Conservation (phyloP, 163 green algal genomes). For the Chlorella variabilis region DNA sequence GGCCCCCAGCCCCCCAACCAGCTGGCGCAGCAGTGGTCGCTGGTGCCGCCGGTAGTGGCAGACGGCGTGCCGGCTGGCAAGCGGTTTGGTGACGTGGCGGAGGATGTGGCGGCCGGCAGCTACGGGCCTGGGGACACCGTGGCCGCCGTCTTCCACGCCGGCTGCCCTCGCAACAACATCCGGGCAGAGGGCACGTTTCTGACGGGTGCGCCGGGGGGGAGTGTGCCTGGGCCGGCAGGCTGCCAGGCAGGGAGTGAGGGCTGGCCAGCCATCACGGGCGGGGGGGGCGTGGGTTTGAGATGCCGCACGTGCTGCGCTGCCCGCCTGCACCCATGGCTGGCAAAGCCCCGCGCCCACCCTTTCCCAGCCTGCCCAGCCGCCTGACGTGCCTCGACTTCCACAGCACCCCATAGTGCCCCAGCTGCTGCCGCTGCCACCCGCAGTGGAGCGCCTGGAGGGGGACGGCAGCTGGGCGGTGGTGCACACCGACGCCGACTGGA, state of each 20-base stretch:
- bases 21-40: constrained; percentile 62
- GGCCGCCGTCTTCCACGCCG: constrained; percentile 69
- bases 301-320: too few species aligned
- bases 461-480: constrained; percentile 61
- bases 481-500: constrained; percentile 71
- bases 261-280: too few species aligned
- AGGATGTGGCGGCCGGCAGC: constrained; percentile 47
- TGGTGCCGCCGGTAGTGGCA: constrained; percentile 77
- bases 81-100: constrained; percentile 68
- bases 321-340: too few species aligned
- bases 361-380: neutral
- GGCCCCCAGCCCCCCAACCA: constrained; percentile 56
- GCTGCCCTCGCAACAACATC: constrained; percentile 83
- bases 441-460: constrained; percentile 61
- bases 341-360: too few species aligned
- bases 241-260: too few species aligned
- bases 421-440: neutral
- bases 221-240: neutral
- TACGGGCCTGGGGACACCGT: constrained; percentile 60
- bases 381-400: neutral
- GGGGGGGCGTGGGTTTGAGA: too few species aligned
- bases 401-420: too few species aligned
- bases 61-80: constrained; percentile 57
- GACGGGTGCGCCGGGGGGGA: constrained; percentile 14
- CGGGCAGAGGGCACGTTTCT: constrained; percentile 74